phyloP scores from a whole-genome alignment of 257 asterid genomes.

The Plantago elongata region DNA sequence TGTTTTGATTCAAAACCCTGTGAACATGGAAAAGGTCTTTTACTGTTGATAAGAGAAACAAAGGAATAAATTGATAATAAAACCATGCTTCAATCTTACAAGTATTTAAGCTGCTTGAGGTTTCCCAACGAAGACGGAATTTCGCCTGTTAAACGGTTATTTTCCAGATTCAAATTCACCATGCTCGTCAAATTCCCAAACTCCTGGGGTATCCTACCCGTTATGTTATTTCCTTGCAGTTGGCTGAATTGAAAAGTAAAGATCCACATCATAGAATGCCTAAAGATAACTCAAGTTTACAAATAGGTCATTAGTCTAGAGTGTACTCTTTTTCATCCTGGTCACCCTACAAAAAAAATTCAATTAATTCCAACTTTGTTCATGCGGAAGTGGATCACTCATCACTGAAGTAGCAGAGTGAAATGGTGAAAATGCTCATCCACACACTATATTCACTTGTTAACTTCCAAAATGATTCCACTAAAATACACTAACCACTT shows the following conservation, averaged over 20 bases:
- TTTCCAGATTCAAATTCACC: conserved; percentile 78
- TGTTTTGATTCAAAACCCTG: conserved; percentile 79
- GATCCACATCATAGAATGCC: conserved; percentile 4
- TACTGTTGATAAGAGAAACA: conserved; percentile 8
- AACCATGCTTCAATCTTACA: conserved; percentile 48
- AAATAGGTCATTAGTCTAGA: too few relatives aligned
- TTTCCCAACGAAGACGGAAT: conserved; percentile 82
- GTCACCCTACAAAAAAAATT: background rate
- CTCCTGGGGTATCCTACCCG: conserved; percentile 72
- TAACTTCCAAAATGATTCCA: too few relatives aligned
- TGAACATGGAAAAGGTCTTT: conserved; percentile 14
- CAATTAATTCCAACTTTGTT: background rate
- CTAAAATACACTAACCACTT: too few relatives aligned
- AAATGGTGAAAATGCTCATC: too few relatives aligned
- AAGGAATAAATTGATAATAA: conserved; percentile 1
- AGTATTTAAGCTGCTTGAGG: conserved; percentile 57
- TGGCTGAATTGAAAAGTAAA: conserved; percentile 46
- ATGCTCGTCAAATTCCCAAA: conserved; percentile 75
- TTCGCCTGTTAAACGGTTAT: conserved; percentile 65
- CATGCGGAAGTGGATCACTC: too few relatives aligned
- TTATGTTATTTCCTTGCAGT: conserved; percentile 81
- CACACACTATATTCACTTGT: too few relatives aligned
- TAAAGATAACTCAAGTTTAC: too few relatives aligned
- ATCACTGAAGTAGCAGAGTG: too few relatives aligned
- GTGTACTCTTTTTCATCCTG: background rate